Conservation (phyloP, 257 asterid genomes). For the Paulownia fortunei region DNA sequence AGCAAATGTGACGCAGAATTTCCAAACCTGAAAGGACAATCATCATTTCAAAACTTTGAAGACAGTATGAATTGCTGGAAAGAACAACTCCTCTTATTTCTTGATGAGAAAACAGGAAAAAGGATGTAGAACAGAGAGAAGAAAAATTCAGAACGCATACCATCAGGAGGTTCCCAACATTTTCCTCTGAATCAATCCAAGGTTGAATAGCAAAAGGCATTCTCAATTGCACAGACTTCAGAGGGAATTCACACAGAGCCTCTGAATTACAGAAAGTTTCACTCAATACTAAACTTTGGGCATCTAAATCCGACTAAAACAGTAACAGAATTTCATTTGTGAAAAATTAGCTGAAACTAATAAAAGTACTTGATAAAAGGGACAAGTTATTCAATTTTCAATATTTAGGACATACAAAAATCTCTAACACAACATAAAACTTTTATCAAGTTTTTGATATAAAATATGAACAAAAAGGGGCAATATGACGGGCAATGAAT, state of each 20-base stretch:
- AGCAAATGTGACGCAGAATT: conserved; percentile 91
- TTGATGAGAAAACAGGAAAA: too few relatives aligned
- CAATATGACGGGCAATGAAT: neutral
- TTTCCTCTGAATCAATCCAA: too few relatives aligned
- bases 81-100: neutral
- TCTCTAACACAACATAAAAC: neutral
- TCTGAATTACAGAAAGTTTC: too few relatives aligned
- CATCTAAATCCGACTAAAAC: conserved; percentile 1
- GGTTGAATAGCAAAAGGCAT: too few relatives aligned
- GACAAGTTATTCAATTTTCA: too few relatives aligned
- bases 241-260: too few relatives aligned
- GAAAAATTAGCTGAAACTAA: neutral
- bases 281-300: neutral
- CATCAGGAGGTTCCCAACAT: too few relatives aligned
- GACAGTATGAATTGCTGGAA: too few relatives aligned
- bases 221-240: neutral
- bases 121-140: too few relatives aligned
- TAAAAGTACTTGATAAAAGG: too few relatives aligned
- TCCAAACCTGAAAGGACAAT: conserved; percentile 80
- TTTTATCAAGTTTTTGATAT: neutral
- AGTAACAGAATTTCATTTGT: neutral
- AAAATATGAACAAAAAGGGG: neutral
- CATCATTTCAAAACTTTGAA: too few relatives aligned
- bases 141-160: too few relatives aligned
- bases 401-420: neutral